phyloP scores from a whole-genome alignment of 768 basidiomycete species.

The Grammothele lineata region DNA sequence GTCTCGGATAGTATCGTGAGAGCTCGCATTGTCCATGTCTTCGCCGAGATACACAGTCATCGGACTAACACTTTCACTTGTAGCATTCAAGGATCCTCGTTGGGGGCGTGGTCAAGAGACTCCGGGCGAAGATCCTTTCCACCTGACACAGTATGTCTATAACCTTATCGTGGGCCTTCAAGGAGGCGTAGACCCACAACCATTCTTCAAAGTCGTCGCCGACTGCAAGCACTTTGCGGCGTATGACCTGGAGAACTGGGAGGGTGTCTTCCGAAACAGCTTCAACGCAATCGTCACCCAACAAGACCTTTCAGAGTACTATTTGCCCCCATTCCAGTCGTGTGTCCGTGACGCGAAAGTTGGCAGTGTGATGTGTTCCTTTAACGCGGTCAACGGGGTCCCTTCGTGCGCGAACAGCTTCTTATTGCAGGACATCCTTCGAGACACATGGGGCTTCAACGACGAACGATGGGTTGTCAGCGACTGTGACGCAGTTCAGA shows the following conservation, averaged over 20 bases:
- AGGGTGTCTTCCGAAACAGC: constrained; percentile 41
- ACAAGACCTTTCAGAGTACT: constrained; percentile 55
- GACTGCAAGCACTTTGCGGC: constrained; percentile 61
- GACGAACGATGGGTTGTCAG: constrained; percentile 53
- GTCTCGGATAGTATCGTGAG: background rate
- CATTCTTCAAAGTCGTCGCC: constrained; percentile 47
- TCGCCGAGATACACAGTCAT: background rate
- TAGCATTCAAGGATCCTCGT: constrained; percentile 54
- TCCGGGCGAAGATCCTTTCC: constrained; percentile 57
- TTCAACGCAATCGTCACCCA: constrained; percentile 50
- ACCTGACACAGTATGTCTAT: constrained; percentile 48
- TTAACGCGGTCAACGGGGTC: constrained; percentile 57
- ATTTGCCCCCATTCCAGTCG: constrained; percentile 51
- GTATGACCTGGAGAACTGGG: constrained; percentile 58
- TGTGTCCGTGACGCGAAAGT: constrained; percentile 59
- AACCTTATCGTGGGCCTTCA: constrained; percentile 52
- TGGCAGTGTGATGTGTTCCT: constrained; percentile 57
- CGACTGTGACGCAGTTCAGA: constrained; percentile 52
- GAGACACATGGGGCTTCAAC: constrained; percentile 47
- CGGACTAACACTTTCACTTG: too few species aligned
- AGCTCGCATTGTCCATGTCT: too few species aligned
- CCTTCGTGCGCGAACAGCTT: constrained; percentile 52
- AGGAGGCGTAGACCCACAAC: constrained; percentile 50
- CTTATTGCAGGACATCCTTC: constrained; percentile 46
- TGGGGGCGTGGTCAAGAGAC: constrained; percentile 64